Base-by-base conservation (phyloP, 345 rosid species). In the Camelina sativa region DNA sequence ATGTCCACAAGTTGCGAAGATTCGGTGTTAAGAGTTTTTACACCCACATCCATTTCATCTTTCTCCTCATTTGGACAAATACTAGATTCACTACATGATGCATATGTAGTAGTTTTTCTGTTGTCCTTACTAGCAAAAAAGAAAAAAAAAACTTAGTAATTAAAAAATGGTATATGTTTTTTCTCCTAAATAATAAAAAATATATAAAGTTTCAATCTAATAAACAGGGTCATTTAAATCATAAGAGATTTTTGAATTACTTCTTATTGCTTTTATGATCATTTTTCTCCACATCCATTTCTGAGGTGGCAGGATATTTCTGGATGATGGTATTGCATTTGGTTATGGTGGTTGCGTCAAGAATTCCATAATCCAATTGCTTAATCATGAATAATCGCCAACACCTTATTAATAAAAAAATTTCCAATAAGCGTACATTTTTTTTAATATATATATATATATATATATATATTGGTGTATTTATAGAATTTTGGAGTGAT, bases 351-450 rank as follows among this genome's bases (percentile, higher is more conserved):
- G 82, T 67, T 1, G 88, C 88, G 57, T 90, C 96, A 0, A 92
- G 83, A 4, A 95, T 90, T n/a, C 94, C 92, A 28, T 83, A 86
- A 67, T 88, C 85, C 97, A 93, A 90, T 17, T 87, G 30, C 3
- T 28, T 28, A 4, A 28, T 28, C 30, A 28, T 28, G 30, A 28
- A 28, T 28, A 4, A 4, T 28, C 5, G 30, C 30, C 30, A 28
- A 0, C 30, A 28, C 30, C 4, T 28, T 17, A 51, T 22, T 28
- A 28, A 28, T 28, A 0, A 28, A 28, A 28, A 28, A 28, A 28
- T 3, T 28, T 28, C 5, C 30, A 28, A 28, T 28, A 28, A 28
- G 4, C 5, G 5, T 28, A 53, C 8, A 41, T 20, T 20, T 20
- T 20, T 20, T 20, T 20, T 28, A 28, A 28, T 28, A 4, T 28